A percentile compares a stretch with the other conserved stretches of the same genome.
phyloP scores from a whole-genome alignment of 2,329 filamentous ascomycete genomes.

The Colletotrichum sansevieriae region DNA sequence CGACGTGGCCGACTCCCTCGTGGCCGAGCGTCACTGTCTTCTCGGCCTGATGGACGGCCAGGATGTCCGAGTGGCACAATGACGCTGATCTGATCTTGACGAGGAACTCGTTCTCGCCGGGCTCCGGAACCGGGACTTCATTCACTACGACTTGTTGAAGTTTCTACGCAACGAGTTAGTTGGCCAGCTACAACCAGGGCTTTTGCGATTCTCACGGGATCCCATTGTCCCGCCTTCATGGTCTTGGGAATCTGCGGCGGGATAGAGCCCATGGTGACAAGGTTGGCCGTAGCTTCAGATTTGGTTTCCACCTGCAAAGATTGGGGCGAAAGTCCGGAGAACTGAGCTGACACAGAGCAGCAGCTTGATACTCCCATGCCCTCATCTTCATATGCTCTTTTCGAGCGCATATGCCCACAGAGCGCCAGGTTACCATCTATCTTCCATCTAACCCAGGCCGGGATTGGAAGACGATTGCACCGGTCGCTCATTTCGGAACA shows the following conservation, averaged over 20 bases:
- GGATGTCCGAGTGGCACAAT: slow-evolving; percentile 51
- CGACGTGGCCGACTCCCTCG: slow-evolving; percentile 60
- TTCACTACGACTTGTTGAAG: slow-evolving; percentile 52
- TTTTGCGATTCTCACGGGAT: slow-evolving; percentile 36
- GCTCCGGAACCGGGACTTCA: slow-evolving; percentile 57
- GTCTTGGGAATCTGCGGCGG: slow-evolving; percentile 13
- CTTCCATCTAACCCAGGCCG: neutral
- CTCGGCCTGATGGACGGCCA: slow-evolving; percentile 46
- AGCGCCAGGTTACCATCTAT: neutral
- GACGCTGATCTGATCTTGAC: slow-evolving; percentile 53
- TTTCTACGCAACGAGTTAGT: slow-evolving; percentile 33
- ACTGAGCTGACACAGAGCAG: too few species aligned
- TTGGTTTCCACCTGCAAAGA: too few species aligned
- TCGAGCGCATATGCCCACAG: too few species aligned
- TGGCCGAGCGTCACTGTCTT: slow-evolving; percentile 53
- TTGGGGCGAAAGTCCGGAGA: too few species aligned
- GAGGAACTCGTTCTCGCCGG: slow-evolving; percentile 55
- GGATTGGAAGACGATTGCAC: slow-evolving; percentile 5
- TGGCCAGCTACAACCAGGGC: neutral
- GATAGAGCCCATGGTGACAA: slow-evolving; percentile 6
- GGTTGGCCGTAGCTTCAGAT: neutral
- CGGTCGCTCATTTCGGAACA: slow-evolving; percentile 1
- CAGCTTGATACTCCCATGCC: too few species aligned
- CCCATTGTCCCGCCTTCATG: slow-evolving; percentile 44
- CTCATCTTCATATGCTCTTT: too few species aligned